A percentile compares a stretch with the other conserved stretches of the same genome.
Conservation (phyloP, 1,139 yeast genomes). For the Yamadazyma trypodendri region DNA sequence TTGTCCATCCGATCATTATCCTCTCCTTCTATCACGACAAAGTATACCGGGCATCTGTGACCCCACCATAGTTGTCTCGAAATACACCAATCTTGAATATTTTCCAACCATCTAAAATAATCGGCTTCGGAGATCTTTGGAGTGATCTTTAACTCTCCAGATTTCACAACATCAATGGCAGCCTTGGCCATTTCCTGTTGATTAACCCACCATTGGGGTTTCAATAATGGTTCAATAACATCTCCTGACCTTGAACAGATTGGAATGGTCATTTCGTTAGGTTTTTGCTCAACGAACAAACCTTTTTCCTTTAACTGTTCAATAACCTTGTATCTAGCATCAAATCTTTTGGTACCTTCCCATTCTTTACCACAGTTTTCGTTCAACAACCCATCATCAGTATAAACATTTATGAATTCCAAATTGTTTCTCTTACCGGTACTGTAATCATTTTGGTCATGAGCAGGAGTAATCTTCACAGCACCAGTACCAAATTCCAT, state of each 20-base stretch:
- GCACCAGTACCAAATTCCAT: constrained; percentile 99
- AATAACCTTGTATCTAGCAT: constrained; percentile 85
- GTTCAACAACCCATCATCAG: constrained; percentile 89
- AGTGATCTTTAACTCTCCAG: constrained; percentile 75
- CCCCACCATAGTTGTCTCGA: constrained; percentile 99
- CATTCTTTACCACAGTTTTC: constrained; percentile 89
- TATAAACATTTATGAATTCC: constrained; percentile 84
- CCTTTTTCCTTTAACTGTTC: constrained; percentile 75
- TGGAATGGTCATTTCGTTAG: constrained; percentile 95
- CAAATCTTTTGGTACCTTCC: constrained; percentile 89
- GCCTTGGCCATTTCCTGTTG: constrained; percentile 87
- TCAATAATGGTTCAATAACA: constrained; percentile 90
- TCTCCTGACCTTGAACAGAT: constrained; percentile 95
- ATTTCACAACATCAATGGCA: constrained; percentile 82
- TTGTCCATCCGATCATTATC: constrained; percentile 61
- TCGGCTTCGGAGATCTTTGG: constrained; percentile 93
- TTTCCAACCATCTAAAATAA: constrained; percentile 93
- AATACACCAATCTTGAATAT: constrained; percentile 99
- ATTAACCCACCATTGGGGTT: constrained; percentile 99
- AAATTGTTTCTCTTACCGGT: constrained; percentile 93
- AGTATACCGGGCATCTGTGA: constrained; percentile 96
- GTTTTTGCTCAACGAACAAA: constrained; percentile 78
- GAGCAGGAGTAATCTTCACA: constrained; percentile 97
- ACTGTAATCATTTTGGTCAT: constrained; percentile 93
- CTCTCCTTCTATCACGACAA: constrained; percentile 75